phyloP scores from a whole-genome alignment of 495 filamentous ascomycete species.

The Neurospora sp. region DNA sequence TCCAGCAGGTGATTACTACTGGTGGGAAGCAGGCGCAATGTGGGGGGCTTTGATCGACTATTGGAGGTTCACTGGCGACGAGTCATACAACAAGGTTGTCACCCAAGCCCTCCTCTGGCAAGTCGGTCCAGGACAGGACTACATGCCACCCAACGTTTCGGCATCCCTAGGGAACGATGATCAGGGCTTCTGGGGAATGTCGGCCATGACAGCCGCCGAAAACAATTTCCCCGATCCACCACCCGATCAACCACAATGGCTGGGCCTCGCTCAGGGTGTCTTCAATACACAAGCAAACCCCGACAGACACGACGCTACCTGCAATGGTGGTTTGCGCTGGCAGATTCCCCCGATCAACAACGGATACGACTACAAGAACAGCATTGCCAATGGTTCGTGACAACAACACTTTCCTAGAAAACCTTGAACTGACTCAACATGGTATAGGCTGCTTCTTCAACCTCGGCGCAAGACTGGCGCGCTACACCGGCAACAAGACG shows the following conservation, averaged over 20 bases:
- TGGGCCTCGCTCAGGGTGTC: slow-evolving; percentile 66
- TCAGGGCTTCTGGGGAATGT: slow-evolving; percentile 67
- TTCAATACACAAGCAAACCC: slow-evolving; percentile 57
- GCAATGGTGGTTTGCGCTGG: slow-evolving; percentile 71
- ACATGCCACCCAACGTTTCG: slow-evolving; percentile 61
- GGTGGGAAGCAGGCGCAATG: slow-evolving; percentile 66
- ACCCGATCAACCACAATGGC: slow-evolving; percentile 50
- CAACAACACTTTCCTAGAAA: background rate
- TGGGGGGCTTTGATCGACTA: slow-evolving; percentile 70
- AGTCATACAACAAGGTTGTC: slow-evolving; percentile 53
- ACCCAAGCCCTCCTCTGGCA: slow-evolving; percentile 58
- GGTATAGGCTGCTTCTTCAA: slow-evolving; percentile 84
- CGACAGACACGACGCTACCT: slow-evolving; percentile 51
- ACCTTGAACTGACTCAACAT: background rate
- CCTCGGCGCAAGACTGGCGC: slow-evolving; percentile 64
- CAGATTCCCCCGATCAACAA: slow-evolving; percentile 69
- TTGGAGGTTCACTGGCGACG: slow-evolving; percentile 66
- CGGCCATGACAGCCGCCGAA: slow-evolving; percentile 66
- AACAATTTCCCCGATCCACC: slow-evolving; percentile 56
- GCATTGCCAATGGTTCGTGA: slow-evolving; percentile 18
- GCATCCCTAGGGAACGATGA: slow-evolving; percentile 77
- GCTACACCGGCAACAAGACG: slow-evolving; percentile 66
- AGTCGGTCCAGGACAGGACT: slow-evolving; percentile 54
- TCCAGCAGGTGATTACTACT: slow-evolving; percentile 42
- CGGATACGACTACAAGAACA: slow-evolving; percentile 86